phyloP scores from a whole-genome alignment of 805 yeast species.

The Barnettozyma siamensis region DNA sequence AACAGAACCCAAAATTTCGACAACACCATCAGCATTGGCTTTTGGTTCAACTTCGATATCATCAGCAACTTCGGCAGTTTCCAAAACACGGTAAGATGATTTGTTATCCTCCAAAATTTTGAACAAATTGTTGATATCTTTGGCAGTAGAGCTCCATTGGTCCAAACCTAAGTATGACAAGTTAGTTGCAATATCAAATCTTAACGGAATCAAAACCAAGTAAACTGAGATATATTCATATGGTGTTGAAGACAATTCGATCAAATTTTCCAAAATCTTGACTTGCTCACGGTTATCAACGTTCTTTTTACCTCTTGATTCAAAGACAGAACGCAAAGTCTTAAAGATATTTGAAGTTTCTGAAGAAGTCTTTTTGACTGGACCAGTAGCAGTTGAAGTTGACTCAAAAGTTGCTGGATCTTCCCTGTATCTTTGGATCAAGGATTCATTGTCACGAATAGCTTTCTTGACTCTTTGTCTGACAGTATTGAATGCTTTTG shows the following conservation, averaged over 20 bases:
- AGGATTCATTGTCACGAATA: slow-evolving; percentile 58
- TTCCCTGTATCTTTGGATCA: slow-evolving; percentile 53
- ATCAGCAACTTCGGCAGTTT: slow-evolving; percentile 63
- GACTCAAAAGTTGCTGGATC: slow-evolving; percentile 70
- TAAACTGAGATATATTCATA: slow-evolving; percentile 77
- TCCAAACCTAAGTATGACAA: slow-evolving; percentile 69
- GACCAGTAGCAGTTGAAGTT: slow-evolving; percentile 26
- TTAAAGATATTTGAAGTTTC: slow-evolving; percentile 47
- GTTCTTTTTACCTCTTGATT: slow-evolving; percentile 93
- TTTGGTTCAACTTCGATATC: slow-evolving; percentile 69
- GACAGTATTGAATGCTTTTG: slow-evolving; percentile 80
- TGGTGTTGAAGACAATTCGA: slow-evolving; percentile 43
- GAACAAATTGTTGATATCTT: slow-evolving; percentile 58
- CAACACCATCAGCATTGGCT: slow-evolving; percentile 59
- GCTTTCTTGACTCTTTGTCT: slow-evolving; percentile 86
- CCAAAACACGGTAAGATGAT: slow-evolving; percentile 61
- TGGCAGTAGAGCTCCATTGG: slow-evolving; percentile 70
- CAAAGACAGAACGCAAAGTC: slow-evolving; percentile 68
- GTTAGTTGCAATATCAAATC: slow-evolving; percentile 74
- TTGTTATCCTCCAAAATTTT: slow-evolving; percentile 60
- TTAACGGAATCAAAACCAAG: slow-evolving; percentile 76
- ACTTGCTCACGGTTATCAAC: slow-evolving; percentile 81
- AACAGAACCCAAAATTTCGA: slow-evolving; percentile 76
- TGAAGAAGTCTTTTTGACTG: slow-evolving; percentile 29
- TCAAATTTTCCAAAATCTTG: slow-evolving; percentile 56